These are phyloP conservation scores for Pleurotus salmoneostramineus DNA, from an alignment of 768 basidiomycete species.

Conservation along the genomic window DNA sequence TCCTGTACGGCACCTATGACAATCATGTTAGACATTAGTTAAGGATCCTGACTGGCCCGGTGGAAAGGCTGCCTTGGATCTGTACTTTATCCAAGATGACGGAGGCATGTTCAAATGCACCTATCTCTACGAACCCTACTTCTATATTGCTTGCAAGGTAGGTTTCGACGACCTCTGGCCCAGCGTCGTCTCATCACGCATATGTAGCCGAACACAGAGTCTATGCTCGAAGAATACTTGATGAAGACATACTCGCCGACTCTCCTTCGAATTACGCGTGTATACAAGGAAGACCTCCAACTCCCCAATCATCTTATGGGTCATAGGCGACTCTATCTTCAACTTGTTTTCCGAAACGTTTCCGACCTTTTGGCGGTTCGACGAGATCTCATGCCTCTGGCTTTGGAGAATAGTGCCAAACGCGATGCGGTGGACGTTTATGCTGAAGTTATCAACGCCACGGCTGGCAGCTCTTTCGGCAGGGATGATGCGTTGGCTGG, in stretches of 20 bases:
- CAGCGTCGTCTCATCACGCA: conserved; percentile 5
- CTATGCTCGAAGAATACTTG: conserved; percentile 92
- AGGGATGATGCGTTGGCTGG: conserved; percentile 26
- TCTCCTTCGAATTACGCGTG: conserved; percentile 71
- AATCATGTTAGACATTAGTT: conserved; percentile 61
- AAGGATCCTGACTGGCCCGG: conserved; percentile 82
- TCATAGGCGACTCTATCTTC: conserved; percentile 85
- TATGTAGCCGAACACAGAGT: conserved; percentile 75
- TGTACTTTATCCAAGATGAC: conserved; percentile 96
- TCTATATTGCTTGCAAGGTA: conserved; percentile 90
- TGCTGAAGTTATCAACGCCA: conserved; percentile 88
- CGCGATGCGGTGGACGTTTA: conserved; percentile 96
- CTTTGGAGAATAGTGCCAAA: conserved; percentile 86
- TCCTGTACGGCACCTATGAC: background rate
- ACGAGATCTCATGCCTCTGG: conserved; percentile 86
- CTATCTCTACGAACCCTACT: conserved; percentile 91
- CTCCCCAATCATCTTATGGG: conserved; percentile 96
- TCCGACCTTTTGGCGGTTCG: conserved; percentile 85
- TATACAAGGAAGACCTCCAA: conserved; percentile 90
- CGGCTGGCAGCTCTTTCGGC: conserved; percentile 36
- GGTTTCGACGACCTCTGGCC: conserved; percentile 15
- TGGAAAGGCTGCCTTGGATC: conserved; percentile 90
- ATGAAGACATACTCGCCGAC: conserved; percentile 90
- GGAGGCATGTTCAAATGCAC: conserved; percentile 96
- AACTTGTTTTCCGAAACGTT: conserved; percentile 90